Conservation (phyloP, 2,329 filamentous ascomycete genomes). For the Aspergillus quadrilineatus region DNA sequence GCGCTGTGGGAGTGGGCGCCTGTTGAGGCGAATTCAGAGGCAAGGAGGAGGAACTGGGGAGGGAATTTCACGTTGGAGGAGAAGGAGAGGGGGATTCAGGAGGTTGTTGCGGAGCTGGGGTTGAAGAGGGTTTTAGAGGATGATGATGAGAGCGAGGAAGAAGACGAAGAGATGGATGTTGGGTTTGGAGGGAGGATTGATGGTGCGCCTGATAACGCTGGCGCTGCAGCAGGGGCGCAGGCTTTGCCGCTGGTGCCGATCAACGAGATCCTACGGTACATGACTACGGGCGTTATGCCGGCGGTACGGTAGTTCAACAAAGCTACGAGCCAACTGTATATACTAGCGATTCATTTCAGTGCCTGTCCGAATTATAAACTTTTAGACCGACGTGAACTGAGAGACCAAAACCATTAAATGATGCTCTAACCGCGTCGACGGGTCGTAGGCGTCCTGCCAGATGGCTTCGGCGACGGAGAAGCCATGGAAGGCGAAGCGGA, state of each 20-base stretch:
- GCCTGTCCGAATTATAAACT: slow-evolving; percentile 15
- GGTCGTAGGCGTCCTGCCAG: slow-evolving; percentile 55
- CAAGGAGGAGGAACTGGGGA: slow-evolving; percentile 51
- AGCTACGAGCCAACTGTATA: background rate
- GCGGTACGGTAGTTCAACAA: slow-evolving; percentile 21
- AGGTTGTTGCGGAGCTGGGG: slow-evolving; percentile 72
- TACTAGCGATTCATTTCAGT: background rate
- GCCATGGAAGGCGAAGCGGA: slow-evolving; percentile 27
- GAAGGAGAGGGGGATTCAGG: slow-evolving; percentile 63
- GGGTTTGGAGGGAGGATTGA: slow-evolving; percentile 36
- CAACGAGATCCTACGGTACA: slow-evolving; percentile 51
- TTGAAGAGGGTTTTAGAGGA: slow-evolving; percentile 60
- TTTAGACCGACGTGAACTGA: slow-evolving; percentile 8
- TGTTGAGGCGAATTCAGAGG: slow-evolving; percentile 48
- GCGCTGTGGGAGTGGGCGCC: slow-evolving; percentile 62
- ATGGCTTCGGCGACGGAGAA: slow-evolving; percentile 42
- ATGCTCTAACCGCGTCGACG: slow-evolving; percentile 52
- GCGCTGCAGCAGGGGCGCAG: slow-evolving; percentile 9
- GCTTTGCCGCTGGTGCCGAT: slow-evolving; percentile 35
- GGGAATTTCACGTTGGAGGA: slow-evolving; percentile 73
- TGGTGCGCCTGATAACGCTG: slow-evolving; percentile 37
- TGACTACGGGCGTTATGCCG: slow-evolving; percentile 48
- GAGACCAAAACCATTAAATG: background rate
- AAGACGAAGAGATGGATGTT: slow-evolving; percentile 42
- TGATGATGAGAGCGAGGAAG: slow-evolving; percentile 50